Percentiles rank a stretch among this genome's conserved stretches.
Conservation (phyloP, 1,139 yeast genomes). For the Hemisphaericaspora lyxosophila region DNA sequence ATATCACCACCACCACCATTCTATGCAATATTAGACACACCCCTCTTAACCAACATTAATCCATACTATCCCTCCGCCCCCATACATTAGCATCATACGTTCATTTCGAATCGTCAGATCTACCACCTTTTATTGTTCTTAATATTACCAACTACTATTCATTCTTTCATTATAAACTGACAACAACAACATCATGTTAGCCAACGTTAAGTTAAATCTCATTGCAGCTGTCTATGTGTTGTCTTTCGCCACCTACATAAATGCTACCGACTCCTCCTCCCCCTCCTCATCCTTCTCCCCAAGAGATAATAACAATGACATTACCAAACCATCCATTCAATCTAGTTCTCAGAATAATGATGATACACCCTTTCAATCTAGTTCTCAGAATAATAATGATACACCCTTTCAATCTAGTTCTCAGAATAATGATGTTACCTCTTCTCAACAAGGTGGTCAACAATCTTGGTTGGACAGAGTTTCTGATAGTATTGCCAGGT, state of each 20-base stretch:
- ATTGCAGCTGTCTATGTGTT: constrained; percentile 11
- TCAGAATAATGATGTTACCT: background rate
- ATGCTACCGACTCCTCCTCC: no score
- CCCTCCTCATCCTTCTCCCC: no score
- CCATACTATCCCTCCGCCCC: no score
- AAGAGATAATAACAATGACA: background rate
- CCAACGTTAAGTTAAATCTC: constrained; percentile 11
- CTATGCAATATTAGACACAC: no score
- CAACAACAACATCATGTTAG: constrained; percentile 7
- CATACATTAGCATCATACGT: no score
- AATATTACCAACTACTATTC: constrained; percentile 13
- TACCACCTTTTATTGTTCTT: no score
- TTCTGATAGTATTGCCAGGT: constrained; percentile 1
- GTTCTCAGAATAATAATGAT: background rate
- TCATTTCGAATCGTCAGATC: no score
- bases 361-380: background rate
- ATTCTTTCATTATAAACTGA: constrained; percentile 5
- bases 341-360: background rate
- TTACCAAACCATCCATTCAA: background rate
- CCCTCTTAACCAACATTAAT: no score
- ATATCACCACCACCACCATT: no score
- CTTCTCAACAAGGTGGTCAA: background rate
- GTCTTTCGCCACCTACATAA: constrained; percentile 7
- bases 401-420: background rate
- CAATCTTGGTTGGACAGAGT: constrained; percentile 3